Conservation (phyloP, 2,329 filamentous ascomycete genomes). For the Botrytis squamosa region DNA sequence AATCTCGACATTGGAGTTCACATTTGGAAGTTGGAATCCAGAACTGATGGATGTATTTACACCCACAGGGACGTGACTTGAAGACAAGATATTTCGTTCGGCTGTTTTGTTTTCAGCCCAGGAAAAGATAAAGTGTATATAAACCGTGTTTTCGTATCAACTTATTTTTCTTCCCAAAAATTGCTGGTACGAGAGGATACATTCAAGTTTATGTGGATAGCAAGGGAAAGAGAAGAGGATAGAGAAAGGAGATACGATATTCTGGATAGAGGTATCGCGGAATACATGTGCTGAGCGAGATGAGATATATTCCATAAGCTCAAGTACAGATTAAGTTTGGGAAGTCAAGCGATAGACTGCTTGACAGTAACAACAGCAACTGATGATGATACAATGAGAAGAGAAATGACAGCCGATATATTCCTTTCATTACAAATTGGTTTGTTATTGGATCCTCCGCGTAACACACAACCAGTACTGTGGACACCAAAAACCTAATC, state of each 20-base stretch:
- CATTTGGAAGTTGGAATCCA: not conserved
- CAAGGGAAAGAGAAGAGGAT: not conserved
- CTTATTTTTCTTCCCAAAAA: not conserved
- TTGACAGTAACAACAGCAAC: too few relatives aligned
- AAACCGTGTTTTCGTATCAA: not conserved
- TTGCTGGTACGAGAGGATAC: not conserved
- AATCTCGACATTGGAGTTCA: rapidly evolving
- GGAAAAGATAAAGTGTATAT: not conserved
- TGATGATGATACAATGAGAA: too few relatives aligned
- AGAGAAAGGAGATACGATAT: not conserved
- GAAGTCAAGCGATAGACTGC: not conserved
- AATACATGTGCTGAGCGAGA: not conserved
- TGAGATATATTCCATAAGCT: not conserved
- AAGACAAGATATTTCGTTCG: not conserved
- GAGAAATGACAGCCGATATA: too few relatives aligned
- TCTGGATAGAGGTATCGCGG: too few relatives aligned
- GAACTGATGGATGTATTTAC: not conserved
- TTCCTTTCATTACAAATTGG: too few relatives aligned
- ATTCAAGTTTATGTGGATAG: rapidly evolving
- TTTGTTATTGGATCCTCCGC: too few relatives aligned
- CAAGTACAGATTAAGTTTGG: not conserved
- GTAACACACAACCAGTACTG: not conserved
- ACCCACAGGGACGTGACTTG: rapidly evolving
- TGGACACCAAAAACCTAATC: not conserved
- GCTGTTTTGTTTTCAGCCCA: not conserved